A percentile compares a stretch with the other conserved stretches of the same genome.
These are phyloP conservation scores for Celoporthe dispersa DNA, from an alignment of 2,329 filamentous ascomycete species.

Conservation along the genomic window DNA sequence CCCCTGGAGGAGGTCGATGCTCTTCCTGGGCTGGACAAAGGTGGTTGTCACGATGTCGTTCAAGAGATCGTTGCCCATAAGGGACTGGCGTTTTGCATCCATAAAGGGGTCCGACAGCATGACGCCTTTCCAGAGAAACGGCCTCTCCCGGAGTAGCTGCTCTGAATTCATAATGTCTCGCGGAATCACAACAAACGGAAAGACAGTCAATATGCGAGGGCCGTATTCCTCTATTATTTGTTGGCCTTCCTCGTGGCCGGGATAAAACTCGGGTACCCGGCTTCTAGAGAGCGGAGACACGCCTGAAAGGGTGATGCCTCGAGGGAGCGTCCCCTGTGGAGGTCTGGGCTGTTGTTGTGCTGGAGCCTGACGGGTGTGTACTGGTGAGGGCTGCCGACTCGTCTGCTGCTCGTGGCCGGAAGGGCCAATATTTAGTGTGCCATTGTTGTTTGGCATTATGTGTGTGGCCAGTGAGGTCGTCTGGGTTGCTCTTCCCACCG, in stretches of 20 bases:
- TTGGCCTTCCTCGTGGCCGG: slow-evolving; percentile 42
- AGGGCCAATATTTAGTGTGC: not conserved
- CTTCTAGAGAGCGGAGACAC: not conserved
- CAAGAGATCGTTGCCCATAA: slow-evolving; percentile 50
- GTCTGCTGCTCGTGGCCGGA: not conserved
- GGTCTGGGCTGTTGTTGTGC: not conserved
- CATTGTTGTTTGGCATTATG: not conserved
- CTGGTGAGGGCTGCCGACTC: not conserved
- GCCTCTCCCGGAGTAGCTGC: slow-evolving; percentile 44
- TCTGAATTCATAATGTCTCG: slow-evolving; percentile 39
- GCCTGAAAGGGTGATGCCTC: not conserved
- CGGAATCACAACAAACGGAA: slow-evolving; percentile 52
- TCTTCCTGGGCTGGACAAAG: slow-evolving; percentile 47
- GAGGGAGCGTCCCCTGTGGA: not conserved
- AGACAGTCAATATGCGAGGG: slow-evolving; percentile 41
- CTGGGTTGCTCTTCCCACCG: not conserved
- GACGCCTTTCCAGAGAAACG: slow-evolving; percentile 54
- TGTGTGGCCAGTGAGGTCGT: not conserved
- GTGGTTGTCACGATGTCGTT: slow-evolving; percentile 47
- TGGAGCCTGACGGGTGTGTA: not conserved
- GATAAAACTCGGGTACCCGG: slow-evolving; percentile 2
- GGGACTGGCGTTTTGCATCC: slow-evolving; percentile 49
- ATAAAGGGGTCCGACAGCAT: slow-evolving; percentile 51
- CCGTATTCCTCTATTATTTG: slow-evolving; percentile 44
- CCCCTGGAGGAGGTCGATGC: slow-evolving; percentile 52